Evolutionary conservation across 192 early-diverging fungal species (phyloP), one percentile per base, ranked within the genome.

Genomic region (Rhizoclosmatium globosum): DNA sequence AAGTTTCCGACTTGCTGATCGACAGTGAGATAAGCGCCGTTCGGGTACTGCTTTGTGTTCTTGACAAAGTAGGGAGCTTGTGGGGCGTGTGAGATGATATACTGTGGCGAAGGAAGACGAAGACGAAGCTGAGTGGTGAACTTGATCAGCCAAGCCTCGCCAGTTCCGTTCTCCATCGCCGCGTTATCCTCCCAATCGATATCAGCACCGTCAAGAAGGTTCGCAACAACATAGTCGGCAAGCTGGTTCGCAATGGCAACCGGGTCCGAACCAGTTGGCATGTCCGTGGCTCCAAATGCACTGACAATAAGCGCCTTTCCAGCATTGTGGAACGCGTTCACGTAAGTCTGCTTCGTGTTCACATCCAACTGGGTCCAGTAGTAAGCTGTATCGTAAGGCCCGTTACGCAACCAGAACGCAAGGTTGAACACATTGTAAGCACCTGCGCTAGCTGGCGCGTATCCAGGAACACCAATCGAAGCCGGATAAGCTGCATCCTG

Each of bases 181-280:
- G 57, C 71, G 65, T 83, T 83, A 50, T 83, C 82, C 81, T 83
- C 82, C 73, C 73, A 83, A 50, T 83, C 82, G 38, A 83, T 83
- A 61, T 83, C 82, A n/a, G 80, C 79, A 42, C 82, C 82, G 72
- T 83, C 82, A 57, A 83, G 66, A n/a, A 70, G 73, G 45, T 83
- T 71, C n/a, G 66, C 42, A 67, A 77, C 82, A 48, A 83, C 79
- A 44, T 77, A 70, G 48, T 68, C 70, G 21, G 82, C 82, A 21
- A 83, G 65, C 9, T 83, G 82, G 17, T 60, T 31, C 1, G 82
- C 82, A 21, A 71, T 59, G 2, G 73, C 76, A 9, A 77, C 77
- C 3, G 82, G 82, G 58, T 83, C 56, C 4, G 69, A 67, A 15
- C 80, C 81, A 21, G 80, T 82, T 19, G 82, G 82, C 53, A 68